Base-by-base conservation (phyloP, 2,329 filamentous ascomycete genomes). In the Celoporthe dispersa region DNA sequence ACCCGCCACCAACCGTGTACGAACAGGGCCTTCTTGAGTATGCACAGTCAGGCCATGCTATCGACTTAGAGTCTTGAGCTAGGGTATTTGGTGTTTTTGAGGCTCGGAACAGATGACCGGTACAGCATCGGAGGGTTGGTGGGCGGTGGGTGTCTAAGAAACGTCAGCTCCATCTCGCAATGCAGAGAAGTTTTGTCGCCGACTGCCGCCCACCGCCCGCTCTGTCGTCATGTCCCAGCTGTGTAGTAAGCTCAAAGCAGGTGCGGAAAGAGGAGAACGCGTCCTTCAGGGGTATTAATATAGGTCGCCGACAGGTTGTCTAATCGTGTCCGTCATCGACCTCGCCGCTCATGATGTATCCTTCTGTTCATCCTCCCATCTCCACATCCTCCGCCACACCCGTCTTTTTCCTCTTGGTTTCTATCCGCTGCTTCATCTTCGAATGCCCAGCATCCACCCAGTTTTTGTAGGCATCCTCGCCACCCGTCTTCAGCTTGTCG, bases 401-500 rank as follows among this genome's bases (percentile, higher is more conserved):
- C 4, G 57, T 70, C 71, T 75, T 78, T 71, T 75, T 77, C 71
- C 75, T 76, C 44, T 75, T 76, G 68, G 79, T 78, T 66, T 77
- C 75, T 72, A 78, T 71, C 73, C 79, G 77, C 70, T 74, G 75
- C 71, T 70, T 73, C 73, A 78, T 76, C 72, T 75, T 79, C 25
- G 75, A 71, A 41, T 73, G 78, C 2, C 75, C 89, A 69, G 92
- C 89, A 67, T 88, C 87, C 22, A 96, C 82, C 93, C 93, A 97
- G 75, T 84, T 83, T 1, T 91, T 86, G 79, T 95, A 96, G 16
- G 85, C 89, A 16, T 84, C 87, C 2, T 87, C 83, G 2, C 86
- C 84, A 0, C 88, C 91, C 73, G 91, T 86, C 71, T 85, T 84
- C 55, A 97, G 78, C 84, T 97, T 97, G 72, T 83, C 80, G 73